A percentile compares a stretch with the other conserved stretches of the same genome.
Conservation (phyloP, 1,284 basidiomycete genomes). For the Schizophyllum amplum region DNA sequence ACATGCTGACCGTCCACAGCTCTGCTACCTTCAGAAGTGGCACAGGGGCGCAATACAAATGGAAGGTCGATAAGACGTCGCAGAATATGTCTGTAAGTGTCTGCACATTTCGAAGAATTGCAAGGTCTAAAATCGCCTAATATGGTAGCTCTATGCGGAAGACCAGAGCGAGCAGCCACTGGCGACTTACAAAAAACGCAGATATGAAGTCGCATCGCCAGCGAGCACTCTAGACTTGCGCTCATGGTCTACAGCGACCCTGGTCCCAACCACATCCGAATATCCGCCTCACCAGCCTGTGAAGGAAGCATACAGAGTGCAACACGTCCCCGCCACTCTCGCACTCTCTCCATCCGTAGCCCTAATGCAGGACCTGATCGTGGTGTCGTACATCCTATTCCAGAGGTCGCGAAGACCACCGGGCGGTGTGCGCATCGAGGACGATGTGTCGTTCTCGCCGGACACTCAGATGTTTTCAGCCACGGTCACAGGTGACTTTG, state of each 20-base stretch:
- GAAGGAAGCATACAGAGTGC: neutral
- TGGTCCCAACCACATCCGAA: neutral
- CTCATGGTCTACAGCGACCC: too few relatives aligned
- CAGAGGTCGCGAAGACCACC: neutral
- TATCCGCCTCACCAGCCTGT: neutral
- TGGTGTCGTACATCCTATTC: neutral
- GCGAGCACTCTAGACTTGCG: too few relatives aligned
- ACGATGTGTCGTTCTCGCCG: neutral
- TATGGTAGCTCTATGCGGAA: neutral
- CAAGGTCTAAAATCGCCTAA: too few relatives aligned
- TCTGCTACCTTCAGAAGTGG: neutral
- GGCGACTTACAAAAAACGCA: neutral
- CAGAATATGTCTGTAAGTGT: neutral
- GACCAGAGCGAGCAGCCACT: neutral
- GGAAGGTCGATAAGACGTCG: neutral
- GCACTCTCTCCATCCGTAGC: neutral
- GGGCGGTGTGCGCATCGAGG: neutral
- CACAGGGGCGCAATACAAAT: neutral
- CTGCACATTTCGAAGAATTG: too few relatives aligned
- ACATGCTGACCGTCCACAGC: neutral
- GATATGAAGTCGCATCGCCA: neutral
- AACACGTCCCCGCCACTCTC: neutral
- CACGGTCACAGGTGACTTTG: neutral
- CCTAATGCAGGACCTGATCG: neutral
- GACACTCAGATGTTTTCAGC: neutral